Conservation (phyloP, 1,139 yeast genomes). For the Sugiyamaella xylanicola region DNA sequence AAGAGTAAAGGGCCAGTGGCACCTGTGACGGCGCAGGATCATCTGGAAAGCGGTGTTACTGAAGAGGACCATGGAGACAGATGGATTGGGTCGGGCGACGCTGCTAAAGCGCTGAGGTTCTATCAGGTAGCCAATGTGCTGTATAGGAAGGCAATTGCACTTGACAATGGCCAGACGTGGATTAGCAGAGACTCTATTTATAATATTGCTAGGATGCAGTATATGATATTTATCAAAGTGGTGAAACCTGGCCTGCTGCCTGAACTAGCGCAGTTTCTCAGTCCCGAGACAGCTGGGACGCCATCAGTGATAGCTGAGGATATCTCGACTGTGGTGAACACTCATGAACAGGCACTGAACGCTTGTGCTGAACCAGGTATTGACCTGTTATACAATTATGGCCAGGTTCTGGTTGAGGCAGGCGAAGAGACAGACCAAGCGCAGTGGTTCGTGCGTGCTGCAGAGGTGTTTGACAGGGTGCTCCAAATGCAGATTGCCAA, state of each 20-base stretch:
- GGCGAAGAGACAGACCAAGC: slow-evolving; percentile 34
- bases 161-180: slow-evolving; percentile 21
- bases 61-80: slow-evolving; percentile 40
- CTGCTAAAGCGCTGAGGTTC: slow-evolving; percentile 38
- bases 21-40: slow-evolving; percentile 27
- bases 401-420: slow-evolving; percentile 35
- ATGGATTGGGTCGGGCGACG: slow-evolving; percentile 38
- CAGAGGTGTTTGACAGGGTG: slow-evolving; percentile 29
- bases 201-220: slow-evolving; percentile 38
- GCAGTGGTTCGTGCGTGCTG: slow-evolving; percentile 27
- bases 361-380: slow-evolving; percentile 17
- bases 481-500: slow-evolving; percentile 29
- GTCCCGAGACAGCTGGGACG: slow-evolving; percentile 19
- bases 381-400: slow-evolving; percentile 37
- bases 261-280: slow-evolving; percentile 22
- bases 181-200: slow-evolving; percentile 33
- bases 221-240: slow-evolving; percentile 33
- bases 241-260: slow-evolving; percentile 29
- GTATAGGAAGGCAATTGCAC: slow-evolving; percentile 28
- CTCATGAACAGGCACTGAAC: slow-evolving; percentile 26
- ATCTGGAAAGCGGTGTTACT: slow-evolving; percentile 34
- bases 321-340: slow-evolving; percentile 24
- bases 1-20: slow-evolving; percentile 5
- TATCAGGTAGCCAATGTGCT: slow-evolving; percentile 33
- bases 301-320: slow-evolving; percentile 23